Evolutionary conservation across 139 green algal species (phyloP), one percentile per base, ranked within the genome.

Genomic region (Chlorella sp.): DNA sequence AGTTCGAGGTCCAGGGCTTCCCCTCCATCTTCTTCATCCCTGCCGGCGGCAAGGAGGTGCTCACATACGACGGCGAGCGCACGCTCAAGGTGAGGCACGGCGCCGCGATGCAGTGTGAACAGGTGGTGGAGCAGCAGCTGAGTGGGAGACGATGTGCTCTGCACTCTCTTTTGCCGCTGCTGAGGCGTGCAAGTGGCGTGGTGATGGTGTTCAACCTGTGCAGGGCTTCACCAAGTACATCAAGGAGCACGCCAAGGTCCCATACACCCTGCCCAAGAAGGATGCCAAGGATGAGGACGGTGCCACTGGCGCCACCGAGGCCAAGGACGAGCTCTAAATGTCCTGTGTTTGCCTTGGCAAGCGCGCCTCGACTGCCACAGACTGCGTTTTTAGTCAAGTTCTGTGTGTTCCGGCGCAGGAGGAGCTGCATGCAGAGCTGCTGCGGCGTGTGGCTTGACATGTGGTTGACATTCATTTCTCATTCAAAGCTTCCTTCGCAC

Each of bases 201-300:
- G n/a, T n/a, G n/a, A n/a, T n/a, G n/a, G n/a, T 55, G 42, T 55
- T 55, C 42, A 55, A 55, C 42, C 42, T 55, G 42, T 74, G 3
- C 61, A 87, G 82, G 72, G 69, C 22, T 69, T 92, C 1, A 91
- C 88, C 70, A 89, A 91, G 80, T 93, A 90, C 77, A 81, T 93
- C 73, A 91, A 91, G 84, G 72, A 86, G 68, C 55, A 88, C 42
- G 88, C 88, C 33, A 77, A 74, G 33, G 77, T 80, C 27, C 67
- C 73, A 5, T 89, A 88, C 69, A 78, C 85, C 75, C 74, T 91
- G 61, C 77, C 86, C 35, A 90, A 88, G 82, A 88, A 87, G 73
- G 42, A 55, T 17, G 42, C 42, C 17, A 55, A 55, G 42, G 42
- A 55, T 55, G 42, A 55, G 42, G 42, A 55, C 17, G 42, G 42